These are phyloP conservation scores for Neurospora sp. DNA, from an alignment of 495 filamentous ascomycete genomes.

Conservation along the genomic window DNA sequence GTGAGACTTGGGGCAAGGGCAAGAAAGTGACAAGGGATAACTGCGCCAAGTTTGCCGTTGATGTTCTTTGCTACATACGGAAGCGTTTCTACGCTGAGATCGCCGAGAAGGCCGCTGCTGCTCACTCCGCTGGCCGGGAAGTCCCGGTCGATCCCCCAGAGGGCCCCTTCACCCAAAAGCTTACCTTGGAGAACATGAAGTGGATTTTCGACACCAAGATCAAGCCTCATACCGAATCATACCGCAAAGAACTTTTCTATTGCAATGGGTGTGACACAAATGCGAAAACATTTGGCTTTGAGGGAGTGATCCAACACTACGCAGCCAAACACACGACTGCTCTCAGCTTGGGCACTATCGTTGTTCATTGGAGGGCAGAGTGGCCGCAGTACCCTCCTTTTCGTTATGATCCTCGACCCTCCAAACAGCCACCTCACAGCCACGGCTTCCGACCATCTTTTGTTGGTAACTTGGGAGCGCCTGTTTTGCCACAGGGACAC, in stretches of 20 bases:
- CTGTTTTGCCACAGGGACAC: slow-evolving; percentile 17
- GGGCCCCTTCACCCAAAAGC: slow-evolving; percentile 43
- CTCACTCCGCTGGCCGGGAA: slow-evolving; percentile 32
- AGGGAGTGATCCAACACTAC: slow-evolving; percentile 70
- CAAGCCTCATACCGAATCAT: slow-evolving; percentile 50
- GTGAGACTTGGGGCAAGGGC: slow-evolving; percentile 47
- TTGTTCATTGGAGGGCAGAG: slow-evolving; percentile 67
- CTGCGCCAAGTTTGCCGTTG: slow-evolving; percentile 53
- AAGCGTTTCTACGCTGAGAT: slow-evolving; percentile 51
- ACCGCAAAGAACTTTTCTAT: slow-evolving; percentile 60
- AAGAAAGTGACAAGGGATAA: slow-evolving; percentile 46
- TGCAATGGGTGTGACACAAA: slow-evolving; percentile 58
- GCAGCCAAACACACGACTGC: slow-evolving; percentile 65
- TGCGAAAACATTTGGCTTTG: slow-evolving; percentile 58
- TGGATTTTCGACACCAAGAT: slow-evolving; percentile 72
- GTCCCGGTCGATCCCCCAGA: slow-evolving; percentile 36
- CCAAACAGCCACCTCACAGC: slow-evolving; percentile 13
- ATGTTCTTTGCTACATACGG: slow-evolving; percentile 54
- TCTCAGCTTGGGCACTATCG: slow-evolving; percentile 55
- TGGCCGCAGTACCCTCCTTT: slow-evolving; percentile 71
- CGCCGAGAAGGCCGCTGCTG: slow-evolving; percentile 36
- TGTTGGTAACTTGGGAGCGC: background rate
- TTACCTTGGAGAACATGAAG: slow-evolving; percentile 78
- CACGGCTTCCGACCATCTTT: slow-evolving; percentile 1
- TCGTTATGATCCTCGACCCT: slow-evolving; percentile 40